Percentiles rank a stretch among this genome's conserved stretches.
Conservation (phyloP, 2,329 filamentous ascomycete species). For the Aspergillus nomiae region DNA sequence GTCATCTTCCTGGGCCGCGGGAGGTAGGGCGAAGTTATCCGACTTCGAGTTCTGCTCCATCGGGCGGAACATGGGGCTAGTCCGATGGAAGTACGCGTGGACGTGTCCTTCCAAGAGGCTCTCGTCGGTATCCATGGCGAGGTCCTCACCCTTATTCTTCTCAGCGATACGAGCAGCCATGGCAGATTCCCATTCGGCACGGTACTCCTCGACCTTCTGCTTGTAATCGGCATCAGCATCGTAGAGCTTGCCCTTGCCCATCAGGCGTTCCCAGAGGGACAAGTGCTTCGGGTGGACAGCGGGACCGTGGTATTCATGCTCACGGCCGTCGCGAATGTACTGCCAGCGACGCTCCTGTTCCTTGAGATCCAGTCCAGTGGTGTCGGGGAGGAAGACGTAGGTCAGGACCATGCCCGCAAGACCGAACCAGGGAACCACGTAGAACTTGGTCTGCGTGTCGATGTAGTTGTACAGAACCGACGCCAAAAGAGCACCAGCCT, state of each 20-base stretch:
- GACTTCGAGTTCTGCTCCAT: slow-evolving; percentile 36
- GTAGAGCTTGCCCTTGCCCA: slow-evolving; percentile 79
- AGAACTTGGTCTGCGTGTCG: slow-evolving; percentile 78
- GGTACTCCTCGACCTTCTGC: slow-evolving; percentile 82
- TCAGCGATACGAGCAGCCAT: slow-evolving; percentile 53
- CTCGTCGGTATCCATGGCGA: slow-evolving; percentile 46
- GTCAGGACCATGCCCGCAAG: slow-evolving; percentile 83
- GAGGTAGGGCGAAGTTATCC: slow-evolving; percentile 37
- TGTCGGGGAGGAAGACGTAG: slow-evolving; percentile 87
- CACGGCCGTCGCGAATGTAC: slow-evolving; percentile 77
- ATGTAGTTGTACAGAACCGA: slow-evolving; percentile 96
- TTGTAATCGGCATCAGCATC: slow-evolving; percentile 80
- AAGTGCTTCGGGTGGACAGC: slow-evolving; percentile 89
- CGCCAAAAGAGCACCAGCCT: slow-evolving; percentile 82
- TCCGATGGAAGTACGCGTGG: slow-evolving; percentile 57
- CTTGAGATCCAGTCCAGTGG: slow-evolving; percentile 92
- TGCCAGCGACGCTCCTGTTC: slow-evolving; percentile 94
- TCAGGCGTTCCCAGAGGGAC: slow-evolving; percentile 81
- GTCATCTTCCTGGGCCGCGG: slow-evolving; percentile 32
- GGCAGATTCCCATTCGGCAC: slow-evolving; percentile 56
- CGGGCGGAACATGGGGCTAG: slow-evolving; percentile 46
- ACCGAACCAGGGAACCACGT: slow-evolving; percentile 94
- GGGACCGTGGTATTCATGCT: slow-evolving; percentile 85
- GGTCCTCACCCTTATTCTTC: slow-evolving; percentile 42
- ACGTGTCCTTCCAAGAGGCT: slow-evolving; percentile 53